A percentile compares a stretch with the other conserved stretches of the same genome.
phyloP scores from a whole-genome alignment of 192 early-diverging fungal genomes.

The Umbelopsis ramanniana region DNA sequence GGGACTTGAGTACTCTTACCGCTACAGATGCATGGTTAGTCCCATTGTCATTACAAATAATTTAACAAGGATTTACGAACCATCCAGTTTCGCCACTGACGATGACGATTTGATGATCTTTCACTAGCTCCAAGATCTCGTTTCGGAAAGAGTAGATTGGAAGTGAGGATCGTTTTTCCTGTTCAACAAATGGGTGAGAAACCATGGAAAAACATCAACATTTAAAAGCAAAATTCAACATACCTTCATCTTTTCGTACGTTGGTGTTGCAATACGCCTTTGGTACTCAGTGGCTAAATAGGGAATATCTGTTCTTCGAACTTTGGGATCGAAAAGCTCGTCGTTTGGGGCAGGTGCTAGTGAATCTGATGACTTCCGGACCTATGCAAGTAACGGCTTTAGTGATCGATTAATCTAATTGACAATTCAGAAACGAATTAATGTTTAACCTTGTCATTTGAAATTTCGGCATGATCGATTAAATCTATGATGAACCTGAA shows the following conservation, averaged over 20 bases:
- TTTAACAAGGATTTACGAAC: constrained; percentile 17
- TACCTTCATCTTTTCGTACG: constrained; percentile 25
- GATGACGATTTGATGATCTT: constrained; percentile 64
- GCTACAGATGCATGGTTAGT: constrained; percentile 21
- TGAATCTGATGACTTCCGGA: not conserved
- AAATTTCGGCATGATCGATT: not conserved
- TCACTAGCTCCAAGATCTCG: constrained; percentile 54
- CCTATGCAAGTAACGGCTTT: not conserved
- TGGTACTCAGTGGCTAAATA: not conserved
- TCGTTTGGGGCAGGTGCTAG: not conserved
- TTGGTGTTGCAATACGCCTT: not conserved
- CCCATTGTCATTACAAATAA: too few species aligned
- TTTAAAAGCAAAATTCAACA: not conserved
- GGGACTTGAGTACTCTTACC: constrained; percentile 83
- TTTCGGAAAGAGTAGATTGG: constrained; percentile 66
- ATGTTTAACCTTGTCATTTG: too few species aligned
- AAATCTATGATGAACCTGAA: constrained; percentile 27
- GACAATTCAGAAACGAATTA: too few species aligned
- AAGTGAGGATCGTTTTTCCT: constrained; percentile 57
- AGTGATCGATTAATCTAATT: not conserved
- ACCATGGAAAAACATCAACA: not conserved
- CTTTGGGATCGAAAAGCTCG: not conserved
- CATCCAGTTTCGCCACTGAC: constrained; percentile 83
- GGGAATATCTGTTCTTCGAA: not conserved
- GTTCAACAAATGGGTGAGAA: not conserved